phyloP scores from a whole-genome alignment of 2,329 filamentous ascomycete genomes.

The Claviceps pazoutovae region DNA sequence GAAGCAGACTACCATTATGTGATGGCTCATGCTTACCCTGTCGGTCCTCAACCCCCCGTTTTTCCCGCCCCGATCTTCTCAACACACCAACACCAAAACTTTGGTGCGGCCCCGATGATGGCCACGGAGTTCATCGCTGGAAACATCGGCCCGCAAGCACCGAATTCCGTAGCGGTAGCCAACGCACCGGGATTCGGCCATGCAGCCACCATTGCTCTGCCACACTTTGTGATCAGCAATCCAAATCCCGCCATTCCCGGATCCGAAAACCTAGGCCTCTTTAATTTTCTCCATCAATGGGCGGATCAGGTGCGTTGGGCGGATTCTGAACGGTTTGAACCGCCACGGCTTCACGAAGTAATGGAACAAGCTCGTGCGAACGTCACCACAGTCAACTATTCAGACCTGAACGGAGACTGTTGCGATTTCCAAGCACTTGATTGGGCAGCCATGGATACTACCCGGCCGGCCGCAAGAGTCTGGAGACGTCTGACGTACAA shows the following conservation, averaged over 20 bases:
- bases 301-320: slow-evolving; percentile 18
- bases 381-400: slow-evolving; percentile 19
- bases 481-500: slow-evolving; percentile 34
- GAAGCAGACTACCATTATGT: slow-evolving; percentile 5
- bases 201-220: slow-evolving; percentile 2
- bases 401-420: slow-evolving; percentile 38
- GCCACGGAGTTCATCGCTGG: background rate
- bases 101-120: slow-evolving; percentile 1
- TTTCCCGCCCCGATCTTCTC: background rate
- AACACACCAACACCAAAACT: background rate
- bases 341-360: slow-evolving; percentile 18
- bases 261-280: slow-evolving; percentile 34
- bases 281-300: slow-evolving; percentile 39
- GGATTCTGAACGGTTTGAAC: slow-evolving; percentile 12
- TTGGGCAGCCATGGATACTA: slow-evolving; percentile 39
- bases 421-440: slow-evolving; percentile 47
- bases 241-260: slow-evolving; percentile 26
- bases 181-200: background rate
- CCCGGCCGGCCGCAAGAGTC: slow-evolving; percentile 32
- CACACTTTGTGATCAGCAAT: slow-evolving; percentile 15
- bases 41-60: background rate
- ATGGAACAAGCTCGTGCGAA: slow-evolving; percentile 14
- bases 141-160: background rate
- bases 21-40: slow-evolving; percentile 1
- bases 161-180: slow-evolving; percentile 1